Evolutionary conservation across 192 early-diverging fungal genomes (phyloP).

Genomic region (Umbelopsis sp.): DNA sequence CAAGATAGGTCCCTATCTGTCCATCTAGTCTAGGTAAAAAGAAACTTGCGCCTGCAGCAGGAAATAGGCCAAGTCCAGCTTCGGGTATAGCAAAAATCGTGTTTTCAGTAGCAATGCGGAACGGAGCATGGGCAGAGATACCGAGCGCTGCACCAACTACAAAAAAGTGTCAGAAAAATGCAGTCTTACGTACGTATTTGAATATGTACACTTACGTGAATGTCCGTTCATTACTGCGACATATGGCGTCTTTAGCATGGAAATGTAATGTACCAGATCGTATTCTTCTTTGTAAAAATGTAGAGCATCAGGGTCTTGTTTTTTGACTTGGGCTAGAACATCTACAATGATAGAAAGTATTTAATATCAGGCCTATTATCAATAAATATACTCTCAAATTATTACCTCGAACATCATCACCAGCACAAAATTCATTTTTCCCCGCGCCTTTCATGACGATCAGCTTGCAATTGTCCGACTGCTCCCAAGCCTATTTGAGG

Average conservation of each 20-base stretch:
- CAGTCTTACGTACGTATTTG: no score
- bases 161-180: background rate
- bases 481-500: slow-evolving; percentile 71
- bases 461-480: slow-evolving; percentile 86
- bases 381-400: background rate
- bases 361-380: background rate
- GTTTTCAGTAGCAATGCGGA: slow-evolving; percentile 94
- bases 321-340: slow-evolving; percentile 49
- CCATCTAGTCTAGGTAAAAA: slow-evolving; percentile 96
- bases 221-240: slow-evolving; percentile 87
- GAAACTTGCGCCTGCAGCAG: slow-evolving; percentile 93
- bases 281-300: slow-evolving; percentile 93
- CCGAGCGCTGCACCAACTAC: slow-evolving; percentile 96
- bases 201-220: slow-evolving; percentile 52
- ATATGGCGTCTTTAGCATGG: slow-evolving; percentile 83
- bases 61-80: slow-evolving; percentile 90
- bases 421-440: slow-evolving; percentile 86
- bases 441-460: slow-evolving; percentile 82
- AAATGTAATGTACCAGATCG: slow-evolving; percentile 86
- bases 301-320: slow-evolving; percentile 56
- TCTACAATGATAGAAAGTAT: slow-evolving; percentile 1
- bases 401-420: slow-evolving; percentile 73
- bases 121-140: slow-evolving; percentile 90
- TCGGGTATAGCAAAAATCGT: slow-evolving; percentile 96
- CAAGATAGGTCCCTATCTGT: slow-evolving; percentile 88